A percentile compares a stretch with the other conserved stretches of the same genome.
These are phyloP conservation scores for Cotoneaster glaucophyllus DNA, from an alignment of 306 rosid species.

Conservation along the genomic window DNA sequence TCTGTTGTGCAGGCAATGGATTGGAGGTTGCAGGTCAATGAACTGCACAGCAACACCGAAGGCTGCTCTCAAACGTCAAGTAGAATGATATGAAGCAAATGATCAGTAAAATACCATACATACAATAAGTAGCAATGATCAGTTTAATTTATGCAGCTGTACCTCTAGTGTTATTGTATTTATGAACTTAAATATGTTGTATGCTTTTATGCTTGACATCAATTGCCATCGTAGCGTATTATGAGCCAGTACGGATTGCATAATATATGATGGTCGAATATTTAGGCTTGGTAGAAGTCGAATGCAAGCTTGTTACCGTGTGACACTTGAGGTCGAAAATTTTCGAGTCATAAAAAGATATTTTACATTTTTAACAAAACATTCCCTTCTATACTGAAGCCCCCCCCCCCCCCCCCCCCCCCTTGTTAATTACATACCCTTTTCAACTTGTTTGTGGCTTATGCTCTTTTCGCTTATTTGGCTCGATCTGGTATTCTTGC, in stretches of 20 bases:
- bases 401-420: too few species aligned
- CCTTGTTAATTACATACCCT: too few species aligned
- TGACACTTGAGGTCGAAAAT: neutral
- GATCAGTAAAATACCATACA: too few species aligned
- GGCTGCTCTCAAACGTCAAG: neutral
- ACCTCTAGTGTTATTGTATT: neutral
- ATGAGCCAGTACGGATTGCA: neutral
- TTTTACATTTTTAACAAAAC: too few species aligned
- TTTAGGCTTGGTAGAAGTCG: neutral
- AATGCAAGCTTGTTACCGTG: neutral
- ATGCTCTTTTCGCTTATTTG: too few species aligned
- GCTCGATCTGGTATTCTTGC: too few species aligned
- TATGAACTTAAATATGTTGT: neutral
- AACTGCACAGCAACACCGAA: neutral
- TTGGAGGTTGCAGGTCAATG: constrained; percentile 64
- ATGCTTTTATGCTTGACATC: neutral
- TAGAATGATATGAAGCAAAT: neutral
- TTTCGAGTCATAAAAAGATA: too few species aligned
- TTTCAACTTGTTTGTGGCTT: too few species aligned
- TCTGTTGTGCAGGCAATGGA: constrained; percentile 57
- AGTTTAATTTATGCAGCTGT: neutral
- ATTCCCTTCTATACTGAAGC: too few species aligned
- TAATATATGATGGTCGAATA: neutral
- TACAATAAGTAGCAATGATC: neutral
- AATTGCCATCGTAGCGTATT: neutral